phyloP scores from a whole-genome alignment of 139 green algal genomes.

The Desmodesmus armatus region DNA sequence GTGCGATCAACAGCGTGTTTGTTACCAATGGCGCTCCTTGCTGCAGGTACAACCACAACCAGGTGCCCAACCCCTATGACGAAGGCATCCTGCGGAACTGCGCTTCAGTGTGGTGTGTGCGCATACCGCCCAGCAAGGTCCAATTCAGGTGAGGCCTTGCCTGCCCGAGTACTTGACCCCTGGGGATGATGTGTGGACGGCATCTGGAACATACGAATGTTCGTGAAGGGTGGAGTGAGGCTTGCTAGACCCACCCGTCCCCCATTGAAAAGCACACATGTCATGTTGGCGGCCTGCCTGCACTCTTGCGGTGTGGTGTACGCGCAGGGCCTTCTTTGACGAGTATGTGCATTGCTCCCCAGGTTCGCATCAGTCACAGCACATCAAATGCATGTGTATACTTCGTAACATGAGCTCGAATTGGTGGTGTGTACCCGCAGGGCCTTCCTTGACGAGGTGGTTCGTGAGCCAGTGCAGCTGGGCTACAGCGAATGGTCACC shows the following conservation, averaged over 20 bases:
- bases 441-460: conserved; percentile 25
- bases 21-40: not conserved
- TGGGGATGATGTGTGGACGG: too few species aligned
- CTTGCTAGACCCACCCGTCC: too few species aligned
- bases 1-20: not conserved
- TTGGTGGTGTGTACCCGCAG: not conserved
- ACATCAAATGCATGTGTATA: too few species aligned
- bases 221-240: too few species aligned
- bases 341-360: not conserved
- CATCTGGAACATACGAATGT: too few species aligned
- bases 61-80: conserved; percentile 77
- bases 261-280: not conserved
- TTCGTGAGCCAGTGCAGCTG: conserved; percentile 9
- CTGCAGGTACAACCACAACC: conserved; percentile 39
- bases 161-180: too few species aligned
- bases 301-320: not conserved
- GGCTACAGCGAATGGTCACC: conserved; percentile 35
- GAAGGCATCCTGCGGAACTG: conserved; percentile 72
- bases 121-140: conserved; percentile 40
- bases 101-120: conserved; percentile 65
- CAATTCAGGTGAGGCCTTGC: conserved; percentile 43
- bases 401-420: too few species aligned
- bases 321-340: conserved; percentile 15
- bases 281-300: not conserved
- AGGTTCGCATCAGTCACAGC: not conserved